Evolutionary conservation across 1,284 basidiomycete species (phyloP), one percentile per base, ranked within the genome.

Genomic region (Pholiota adiposa): DNA sequence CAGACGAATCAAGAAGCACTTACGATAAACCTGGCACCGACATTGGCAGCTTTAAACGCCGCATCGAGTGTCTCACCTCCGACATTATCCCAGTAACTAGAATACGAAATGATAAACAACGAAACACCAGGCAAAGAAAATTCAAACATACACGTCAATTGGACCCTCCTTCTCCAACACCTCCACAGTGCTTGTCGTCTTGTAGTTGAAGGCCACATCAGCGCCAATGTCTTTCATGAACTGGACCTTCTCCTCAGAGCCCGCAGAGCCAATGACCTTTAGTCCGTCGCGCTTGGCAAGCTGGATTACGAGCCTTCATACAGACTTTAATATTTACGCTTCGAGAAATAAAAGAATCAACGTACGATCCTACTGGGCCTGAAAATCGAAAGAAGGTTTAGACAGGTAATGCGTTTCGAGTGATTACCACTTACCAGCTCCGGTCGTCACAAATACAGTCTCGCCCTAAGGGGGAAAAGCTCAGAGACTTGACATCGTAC

Each of bases 191-290:
- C 75, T 73, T 16, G 73, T 73, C 0, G 76, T 82, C 74, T 92
- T 93, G 78, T 93, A 93, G 74, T 93, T 90, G 76, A 93, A 85
- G 0, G 82, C 86, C 12, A 85, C 81, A 68, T 94, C 89, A 4
- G 85, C 85, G 0, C 90, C 89, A 48, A 92, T 72, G 34, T 80
- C 72, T 65, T 83, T 83, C 65, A 90, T 79, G 71, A 84, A 88
- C 11, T 77, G 72, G 54, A 88, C 84, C 72, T 93, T 94, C 55
- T 87, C 86, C 8, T 85, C 80, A 0, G 86, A 84, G 0, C 91
- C 90, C 0, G 89, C 88, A 1, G 90, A 89, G 0, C 84, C 90
- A 62, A 92, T 87, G 52, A 93, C 89, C 63, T 86, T 88, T 27
- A 87, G 72, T 0, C 87, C 88, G 11, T 83, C 80, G 3, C 75